Evolutionary conservation across 2,329 filamentous ascomycete species (phyloP), one percentile per base, ranked within the genome.

Genomic region (Talaromyces islandicus): DNA sequence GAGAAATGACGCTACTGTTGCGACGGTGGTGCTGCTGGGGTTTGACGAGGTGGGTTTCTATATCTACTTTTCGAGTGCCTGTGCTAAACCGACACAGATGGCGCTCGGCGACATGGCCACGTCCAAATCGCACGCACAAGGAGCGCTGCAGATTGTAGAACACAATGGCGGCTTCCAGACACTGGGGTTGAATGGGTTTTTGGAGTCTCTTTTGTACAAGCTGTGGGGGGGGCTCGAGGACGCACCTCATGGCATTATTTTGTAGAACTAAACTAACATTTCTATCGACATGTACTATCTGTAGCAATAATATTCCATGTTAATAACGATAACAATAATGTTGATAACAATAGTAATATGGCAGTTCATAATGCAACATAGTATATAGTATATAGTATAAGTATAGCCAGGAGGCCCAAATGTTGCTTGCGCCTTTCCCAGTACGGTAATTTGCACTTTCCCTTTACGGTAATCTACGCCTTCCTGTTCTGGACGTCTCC

Each of bases 91-190:
- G 19, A n/a, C 19, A 12, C n/a, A 59, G 57, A 43, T 59, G 11
- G 3, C 32, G 7, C 19, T 54, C 9, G 51, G 57, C 1, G 51
- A 59, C 24, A n/a, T 38, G 12, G 19, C 52, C 10, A 9, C 19
- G 27, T 59, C 51, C n/a, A 50, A 10, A 50, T n/a, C 7, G 9
- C 57, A 59, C 32, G 38, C 52, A 21, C 27, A 35, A 19, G 51
- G 51, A 4, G 43, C 43, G 4, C 29, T 48, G 19, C 38, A 59
- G 27, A 59, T 59, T 9, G 38, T 54, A 14, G 35, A 25, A 41
- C 57, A 54, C 21, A 59, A 59, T 43, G 57, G 57, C 11, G 57
- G 57, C 17, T 24, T 46, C 4, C 17, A 59, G 27, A 59, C 51
- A 17, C 17, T 59, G 51, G 57, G 57, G 17, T 17, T 53, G 10